Conservation (phyloP, 495 filamentous ascomycete species). For the Darksidea phi region DNA sequence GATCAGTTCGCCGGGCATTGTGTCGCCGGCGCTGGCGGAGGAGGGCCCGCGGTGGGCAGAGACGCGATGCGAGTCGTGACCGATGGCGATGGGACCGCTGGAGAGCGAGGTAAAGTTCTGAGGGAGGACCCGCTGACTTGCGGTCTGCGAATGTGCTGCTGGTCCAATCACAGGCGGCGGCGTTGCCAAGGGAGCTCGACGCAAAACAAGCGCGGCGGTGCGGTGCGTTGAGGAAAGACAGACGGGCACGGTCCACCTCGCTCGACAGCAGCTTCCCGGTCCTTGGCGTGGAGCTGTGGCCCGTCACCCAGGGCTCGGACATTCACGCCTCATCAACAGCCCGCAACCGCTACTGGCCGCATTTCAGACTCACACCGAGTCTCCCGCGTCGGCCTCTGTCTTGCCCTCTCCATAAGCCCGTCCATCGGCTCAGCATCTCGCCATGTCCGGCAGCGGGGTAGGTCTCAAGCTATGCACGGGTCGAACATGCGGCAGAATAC, state of each 20-base stretch:
- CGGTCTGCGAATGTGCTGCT: conserved; percentile 2
- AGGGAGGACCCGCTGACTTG: conserved; percentile 4
- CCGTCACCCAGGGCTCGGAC: not conserved
- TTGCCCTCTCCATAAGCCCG: not conserved
- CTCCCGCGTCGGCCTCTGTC: not conserved
- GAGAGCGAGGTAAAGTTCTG: conserved; percentile 2
- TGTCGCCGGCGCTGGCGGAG: conserved; percentile 1
- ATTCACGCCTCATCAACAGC: no score
- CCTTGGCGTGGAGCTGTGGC: no score
- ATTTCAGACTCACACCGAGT: not conserved
- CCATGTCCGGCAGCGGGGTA: conserved; percentile 63
- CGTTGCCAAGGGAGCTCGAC: not conserved
- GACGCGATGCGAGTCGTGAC: conserved; percentile 12
- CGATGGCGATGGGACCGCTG: conserved; percentile 9
- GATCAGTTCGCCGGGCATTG: conserved; percentile 37
- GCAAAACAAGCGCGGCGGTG: not conserved
- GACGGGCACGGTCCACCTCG: no score
- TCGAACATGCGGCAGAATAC: conserved; percentile 15
- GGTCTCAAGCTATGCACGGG: conserved; percentile 38
- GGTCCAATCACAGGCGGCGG: conserved; percentile 4
- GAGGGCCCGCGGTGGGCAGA: conserved; percentile 21
- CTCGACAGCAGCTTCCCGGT: no score
- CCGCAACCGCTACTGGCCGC: no score
- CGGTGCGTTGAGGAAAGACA: not conserved
- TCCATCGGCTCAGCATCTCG: conserved; percentile 12